A percentile compares a stretch with the other conserved stretches of the same genome.
These are phyloP conservation scores for Neoboletus subvelutipes DNA, from an alignment of 768 basidiomycete genomes.

Conservation along the genomic window DNA sequence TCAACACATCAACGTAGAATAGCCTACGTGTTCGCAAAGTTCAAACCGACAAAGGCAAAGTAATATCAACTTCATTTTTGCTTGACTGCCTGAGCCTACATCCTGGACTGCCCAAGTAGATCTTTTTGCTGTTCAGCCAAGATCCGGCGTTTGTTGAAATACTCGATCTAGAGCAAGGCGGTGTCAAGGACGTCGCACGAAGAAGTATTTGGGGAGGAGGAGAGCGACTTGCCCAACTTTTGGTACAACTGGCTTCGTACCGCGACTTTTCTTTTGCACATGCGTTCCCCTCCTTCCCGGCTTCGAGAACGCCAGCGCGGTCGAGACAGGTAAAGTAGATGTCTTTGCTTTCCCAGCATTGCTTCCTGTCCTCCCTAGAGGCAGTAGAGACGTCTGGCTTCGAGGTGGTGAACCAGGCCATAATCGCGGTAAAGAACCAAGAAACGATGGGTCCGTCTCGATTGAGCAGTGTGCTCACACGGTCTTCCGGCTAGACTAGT, in stretches of 20 bases:
- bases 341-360: slow-evolving; percentile 87
- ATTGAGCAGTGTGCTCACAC: slow-evolving; percentile 17
- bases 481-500: not conserved
- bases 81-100: slow-evolving; percentile 36
- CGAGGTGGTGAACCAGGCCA: slow-evolving; percentile 38
- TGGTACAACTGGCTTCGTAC: slow-evolving; percentile 78
- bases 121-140: slow-evolving; percentile 79
- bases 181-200: slow-evolving; percentile 1
- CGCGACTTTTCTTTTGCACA: slow-evolving; percentile 56
- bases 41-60: not conserved
- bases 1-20: slow-evolving; percentile 5
- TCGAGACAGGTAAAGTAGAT: slow-evolving; percentile 86
- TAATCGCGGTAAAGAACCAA: slow-evolving; percentile 6
- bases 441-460: not conserved
- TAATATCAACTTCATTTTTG: slow-evolving; percentile 12
- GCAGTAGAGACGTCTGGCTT: slow-evolving; percentile 40
- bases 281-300: slow-evolving; percentile 65
- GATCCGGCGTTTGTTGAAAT: slow-evolving; percentile 89
- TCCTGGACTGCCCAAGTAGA: slow-evolving; percentile 50
- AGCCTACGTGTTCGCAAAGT: not conserved
- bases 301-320: slow-evolving; percentile 59
- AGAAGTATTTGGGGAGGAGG: not conserved
- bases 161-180: slow-evolving; percentile 65
- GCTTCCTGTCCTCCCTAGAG: slow-evolving; percentile 65
- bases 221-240: slow-evolving; percentile 77